Evolutionary conservation across 345 rosid species (phyloP).

Genomic region (Eucalyptus victrix): DNA sequence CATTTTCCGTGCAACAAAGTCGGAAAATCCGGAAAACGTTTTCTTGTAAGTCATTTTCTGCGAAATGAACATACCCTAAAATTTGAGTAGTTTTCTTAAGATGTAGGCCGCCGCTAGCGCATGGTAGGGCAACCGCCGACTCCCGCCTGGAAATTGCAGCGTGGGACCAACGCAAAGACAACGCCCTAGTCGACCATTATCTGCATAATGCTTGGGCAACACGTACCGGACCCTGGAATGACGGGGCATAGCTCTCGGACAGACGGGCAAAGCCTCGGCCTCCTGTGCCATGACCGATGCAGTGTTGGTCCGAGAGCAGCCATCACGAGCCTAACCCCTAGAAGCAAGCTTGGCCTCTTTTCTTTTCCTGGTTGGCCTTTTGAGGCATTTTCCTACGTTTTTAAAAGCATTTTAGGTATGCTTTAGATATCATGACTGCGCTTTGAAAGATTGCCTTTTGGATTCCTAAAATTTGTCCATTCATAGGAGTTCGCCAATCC

Average conservation of each 20-base stretch:
- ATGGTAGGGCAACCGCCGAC: not conserved
- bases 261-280: not conserved
- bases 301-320: not conserved
- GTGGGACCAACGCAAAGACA: not conserved
- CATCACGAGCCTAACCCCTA: not conserved
- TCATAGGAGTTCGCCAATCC: not conserved
- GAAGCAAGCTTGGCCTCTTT: not conserved
- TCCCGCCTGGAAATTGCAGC: not conserved
- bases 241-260: not conserved
- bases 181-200: not conserved
- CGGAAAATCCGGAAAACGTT: fast-evolving
- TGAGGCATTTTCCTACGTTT: not conserved
- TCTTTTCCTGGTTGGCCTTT: not conserved
- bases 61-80: fast-evolving
- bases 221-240: not conserved
- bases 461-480: not conserved
- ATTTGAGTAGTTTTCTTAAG: not conserved
- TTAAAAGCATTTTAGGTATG: not conserved
- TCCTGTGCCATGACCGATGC: not conserved
- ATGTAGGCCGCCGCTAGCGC: not conserved
- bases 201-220: not conserved
- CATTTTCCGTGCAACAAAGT: too few species aligned
- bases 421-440: not conserved
- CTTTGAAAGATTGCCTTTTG: not conserved
- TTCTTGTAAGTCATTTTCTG: fast-evolving